These are phyloP conservation scores for Entomortierella parvispora DNA, from an alignment of 192 early-diverging fungal genomes.

Conservation along the genomic window DNA sequence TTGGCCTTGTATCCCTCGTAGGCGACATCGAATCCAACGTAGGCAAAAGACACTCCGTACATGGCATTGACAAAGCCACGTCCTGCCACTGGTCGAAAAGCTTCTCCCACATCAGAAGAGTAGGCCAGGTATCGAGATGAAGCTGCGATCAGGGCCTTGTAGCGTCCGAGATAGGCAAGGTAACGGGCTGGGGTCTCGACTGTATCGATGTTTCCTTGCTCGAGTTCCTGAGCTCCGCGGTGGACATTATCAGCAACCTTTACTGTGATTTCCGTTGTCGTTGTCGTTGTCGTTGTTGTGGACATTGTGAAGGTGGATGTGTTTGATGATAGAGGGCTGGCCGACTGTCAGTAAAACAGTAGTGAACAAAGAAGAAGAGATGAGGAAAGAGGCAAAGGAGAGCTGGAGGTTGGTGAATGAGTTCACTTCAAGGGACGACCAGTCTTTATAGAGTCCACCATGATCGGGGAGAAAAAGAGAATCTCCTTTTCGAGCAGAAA, in stretches of 20 bases:
- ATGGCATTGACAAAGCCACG: conserved; percentile 64
- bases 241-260: conserved; percentile 27
- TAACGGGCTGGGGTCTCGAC: conserved; percentile 63
- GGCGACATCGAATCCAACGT: conserved; percentile 69
- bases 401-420: too few species aligned
- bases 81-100: conserved; percentile 71
- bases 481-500: too few species aligned
- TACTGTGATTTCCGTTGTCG: conserved; percentile 13
- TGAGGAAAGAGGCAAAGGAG: too few species aligned
- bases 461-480: too few species aligned
- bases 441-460: too few species aligned
- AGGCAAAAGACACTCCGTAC: conserved; percentile 70
- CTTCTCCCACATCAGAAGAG: conserved; percentile 78
- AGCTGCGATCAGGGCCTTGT: conserved; percentile 53
- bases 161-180: conserved; percentile 61
- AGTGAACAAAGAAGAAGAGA: too few species aligned
- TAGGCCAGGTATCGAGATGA: conserved; percentile 69
- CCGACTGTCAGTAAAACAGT: too few species aligned
- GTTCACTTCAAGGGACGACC: too few species aligned
- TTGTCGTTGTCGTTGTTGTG: conserved; percentile 11
- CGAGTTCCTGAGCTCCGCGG: conserved; percentile 29
- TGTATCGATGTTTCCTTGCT: conserved; percentile 53
- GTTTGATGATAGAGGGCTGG: not conserved
- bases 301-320: not conserved
- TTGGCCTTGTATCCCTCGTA: conserved; percentile 69